Evolutionary conservation across 352 stramenopile genomes (phyloP), one percentile per base, ranked within the genome.

Genomic region (Phytophthora macrochlamydospora): DNA sequence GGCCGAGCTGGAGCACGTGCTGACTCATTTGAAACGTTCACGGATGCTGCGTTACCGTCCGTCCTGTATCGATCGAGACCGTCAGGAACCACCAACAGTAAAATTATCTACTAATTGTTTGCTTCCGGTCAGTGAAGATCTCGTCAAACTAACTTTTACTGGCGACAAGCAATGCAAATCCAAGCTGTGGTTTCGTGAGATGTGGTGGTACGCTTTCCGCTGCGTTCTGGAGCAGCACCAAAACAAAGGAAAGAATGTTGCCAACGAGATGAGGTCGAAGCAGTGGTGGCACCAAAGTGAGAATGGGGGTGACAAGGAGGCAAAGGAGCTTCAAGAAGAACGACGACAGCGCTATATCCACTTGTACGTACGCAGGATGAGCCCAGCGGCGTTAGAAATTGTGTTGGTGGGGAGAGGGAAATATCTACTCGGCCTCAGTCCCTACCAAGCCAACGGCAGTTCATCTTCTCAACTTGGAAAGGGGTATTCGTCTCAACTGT

Each of bases 121-220:
- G 11, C 54, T 92, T 51, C 84, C 84, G 4, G 48, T 86, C n/a
- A 37, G 56, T 8, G 51, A 68, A 8, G 45, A 57, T 58, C 61
- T 8, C 50, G 42, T 24, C 57, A 67, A 42, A 43, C 28, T 62
- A 11, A 32, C 24, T 58, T 63, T 75, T 13, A 65, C 56, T 12
- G n/a, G 55, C 0, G 62, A 74, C 11, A 85, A 79, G 28, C 74
- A 83, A 7, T 62, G 63, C 35, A 76, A 75, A 33, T 74, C 73
- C 32, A 69, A 67, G 5, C 40, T 40, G 28, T 92, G 84, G 84
- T 67, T 89, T n/a, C 75, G 81, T 6, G 73, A 55, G 14, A 90
- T 92, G 79, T 94, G 85, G 85, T 73, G 70, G 30, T 94, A 87
- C 37, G 83, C 85, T 29, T 75, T 76, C 11, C 71, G 65, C 5